Evolutionary conservation across 345 rosid species (phyloP).

Genomic region (Anacardium occidentale): DNA sequence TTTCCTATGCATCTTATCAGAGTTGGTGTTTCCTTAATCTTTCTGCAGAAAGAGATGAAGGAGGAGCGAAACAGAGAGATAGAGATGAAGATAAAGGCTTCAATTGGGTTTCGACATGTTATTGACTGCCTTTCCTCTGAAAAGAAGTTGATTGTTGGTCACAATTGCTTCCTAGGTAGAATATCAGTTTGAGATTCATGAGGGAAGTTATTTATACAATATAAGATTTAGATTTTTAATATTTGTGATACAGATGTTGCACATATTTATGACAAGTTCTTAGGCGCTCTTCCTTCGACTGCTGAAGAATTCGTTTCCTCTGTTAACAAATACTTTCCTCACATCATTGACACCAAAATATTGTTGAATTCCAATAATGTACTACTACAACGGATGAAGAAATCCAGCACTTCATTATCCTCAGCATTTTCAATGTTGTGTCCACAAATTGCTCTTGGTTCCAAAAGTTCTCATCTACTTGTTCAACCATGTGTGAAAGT

Average conservation of each 20-base stretch:
- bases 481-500: conserved; percentile 48
- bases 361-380: conserved; percentile 58
- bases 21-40: not conserved
- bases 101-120: conserved; percentile 86
- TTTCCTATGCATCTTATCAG: conserved; percentile 2
- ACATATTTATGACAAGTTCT: too few relatives aligned
- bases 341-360: conserved; percentile 84
- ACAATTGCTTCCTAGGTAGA: conserved; percentile 90
- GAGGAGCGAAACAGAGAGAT: conserved; percentile 49
- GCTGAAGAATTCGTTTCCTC: conserved; percentile 28
- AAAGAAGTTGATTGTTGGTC: conserved; percentile 85
- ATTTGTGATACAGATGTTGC: too few relatives aligned
- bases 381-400: conserved; percentile 58
- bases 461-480: conserved; percentile 28
- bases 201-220: conserved; percentile 11
- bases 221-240: not conserved
- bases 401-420: conserved; percentile 71
- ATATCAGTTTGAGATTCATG: conserved; percentile 18
- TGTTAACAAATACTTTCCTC: conserved; percentile 59
- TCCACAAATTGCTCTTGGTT: conserved; percentile 59
- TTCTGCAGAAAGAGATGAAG: conserved; percentile 66
- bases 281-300: too few relatives aligned
- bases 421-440: conserved; percentile 68
- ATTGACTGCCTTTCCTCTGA: conserved; percentile 84
- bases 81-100: conserved; percentile 57